These are phyloP conservation scores for Drechslerella coelobrocha DNA, from an alignment of 2,329 filamentous ascomycete species.

Conservation along the genomic window DNA sequence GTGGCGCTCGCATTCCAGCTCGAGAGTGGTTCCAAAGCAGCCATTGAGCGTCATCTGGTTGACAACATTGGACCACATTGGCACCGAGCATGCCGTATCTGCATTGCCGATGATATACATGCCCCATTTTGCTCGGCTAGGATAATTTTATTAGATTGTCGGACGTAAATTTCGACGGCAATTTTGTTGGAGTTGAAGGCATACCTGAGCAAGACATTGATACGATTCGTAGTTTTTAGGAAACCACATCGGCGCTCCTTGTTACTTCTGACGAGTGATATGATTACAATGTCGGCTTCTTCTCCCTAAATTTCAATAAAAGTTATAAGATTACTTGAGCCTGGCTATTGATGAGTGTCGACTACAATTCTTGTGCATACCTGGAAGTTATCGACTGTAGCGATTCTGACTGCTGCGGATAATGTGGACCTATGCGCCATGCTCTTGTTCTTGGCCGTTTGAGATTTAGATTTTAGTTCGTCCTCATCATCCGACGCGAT, in stretches of 20 bases:
- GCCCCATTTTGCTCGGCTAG: constrained; percentile 70
- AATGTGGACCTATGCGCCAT: too few relatives aligned
- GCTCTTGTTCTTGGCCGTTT: constrained; percentile 57
- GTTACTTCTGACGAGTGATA: constrained; percentile 77
- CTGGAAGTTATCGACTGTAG: constrained; percentile 56
- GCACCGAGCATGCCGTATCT: constrained; percentile 70
- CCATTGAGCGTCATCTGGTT: constrained; percentile 61
- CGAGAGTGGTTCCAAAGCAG: constrained; percentile 63
- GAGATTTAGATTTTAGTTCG: constrained; percentile 55
- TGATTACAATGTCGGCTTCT: constrained; percentile 73
- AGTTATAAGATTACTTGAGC: not conserved
- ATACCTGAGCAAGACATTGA: constrained; percentile 52
- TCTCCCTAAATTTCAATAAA: constrained; percentile 72
- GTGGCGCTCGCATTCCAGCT: constrained; percentile 69
- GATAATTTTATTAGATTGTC: too few relatives aligned
- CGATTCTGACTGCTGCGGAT: constrained; percentile 54
- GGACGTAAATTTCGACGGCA: constrained; percentile 71
- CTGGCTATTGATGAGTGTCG: constrained; percentile 62
- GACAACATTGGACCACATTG: constrained; percentile 53
- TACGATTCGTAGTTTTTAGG: constrained; percentile 54
- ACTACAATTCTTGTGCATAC: constrained; percentile 5
- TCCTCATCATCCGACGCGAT: constrained; percentile 16
- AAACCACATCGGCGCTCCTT: constrained; percentile 63
- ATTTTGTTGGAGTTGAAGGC: constrained; percentile 51
- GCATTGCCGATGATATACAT: constrained; percentile 75